Conservation (phyloP, 2,329 filamentous ascomycete species). For the Ophiostoma quercus region DNA sequence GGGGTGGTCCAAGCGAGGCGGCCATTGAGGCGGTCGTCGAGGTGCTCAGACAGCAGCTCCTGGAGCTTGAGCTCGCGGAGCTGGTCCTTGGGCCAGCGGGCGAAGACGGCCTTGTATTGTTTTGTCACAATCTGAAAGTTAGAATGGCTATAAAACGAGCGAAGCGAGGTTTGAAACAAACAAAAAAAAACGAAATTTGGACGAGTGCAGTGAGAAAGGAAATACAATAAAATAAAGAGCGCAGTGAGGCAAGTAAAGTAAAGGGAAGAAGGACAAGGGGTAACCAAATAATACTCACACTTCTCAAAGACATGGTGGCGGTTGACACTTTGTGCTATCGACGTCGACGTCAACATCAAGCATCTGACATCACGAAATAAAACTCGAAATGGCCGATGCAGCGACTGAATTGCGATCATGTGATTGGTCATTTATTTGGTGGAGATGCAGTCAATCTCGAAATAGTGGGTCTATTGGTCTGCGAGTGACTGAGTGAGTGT, state of each 20-base stretch:
- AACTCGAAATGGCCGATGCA: not conserved
- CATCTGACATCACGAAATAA: not conserved
- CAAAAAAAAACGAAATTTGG: too few species aligned
- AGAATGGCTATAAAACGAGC: not conserved
- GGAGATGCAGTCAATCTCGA: too few species aligned
- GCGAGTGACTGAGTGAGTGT: too few species aligned
- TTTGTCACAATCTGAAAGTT: slow-evolving; percentile 37
- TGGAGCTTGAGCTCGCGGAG: slow-evolving; percentile 59
- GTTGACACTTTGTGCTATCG: not conserved
- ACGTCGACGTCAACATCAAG: not conserved
- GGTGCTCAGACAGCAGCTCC: slow-evolving; percentile 46
- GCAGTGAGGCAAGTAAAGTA: not conserved
- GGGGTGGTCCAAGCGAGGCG: slow-evolving; percentile 30
- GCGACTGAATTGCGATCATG: not conserved
- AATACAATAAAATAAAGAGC: not conserved
- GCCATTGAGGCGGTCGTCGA: slow-evolving; percentile 36
- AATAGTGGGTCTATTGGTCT: not conserved
- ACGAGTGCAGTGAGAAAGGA: not conserved
- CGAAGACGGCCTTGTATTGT: slow-evolving; percentile 47
- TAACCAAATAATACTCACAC: not conserved
- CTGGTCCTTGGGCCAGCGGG: slow-evolving; percentile 59
- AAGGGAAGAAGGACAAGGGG: not conserved
- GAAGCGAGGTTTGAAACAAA: not conserved
- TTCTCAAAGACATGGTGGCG: slow-evolving; percentile 17
- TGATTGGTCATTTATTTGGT: not conserved